phyloP scores from a whole-genome alignment of 345 rosid species.

The Aquilaria yunnanensis region DNA sequence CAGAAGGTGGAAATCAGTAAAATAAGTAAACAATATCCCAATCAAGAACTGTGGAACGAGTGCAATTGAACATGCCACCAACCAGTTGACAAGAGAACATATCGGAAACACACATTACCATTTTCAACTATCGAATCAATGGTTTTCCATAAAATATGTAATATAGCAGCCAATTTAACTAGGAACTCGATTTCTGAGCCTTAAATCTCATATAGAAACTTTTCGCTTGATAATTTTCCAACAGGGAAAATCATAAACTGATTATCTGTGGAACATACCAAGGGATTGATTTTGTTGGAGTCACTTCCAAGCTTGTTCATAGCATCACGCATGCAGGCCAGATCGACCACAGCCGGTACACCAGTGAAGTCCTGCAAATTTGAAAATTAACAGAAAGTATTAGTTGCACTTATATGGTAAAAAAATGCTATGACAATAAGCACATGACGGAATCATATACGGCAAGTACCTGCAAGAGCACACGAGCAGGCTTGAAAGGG shows the following conservation, averaged over 20 bases:
- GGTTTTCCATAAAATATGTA: background rate
- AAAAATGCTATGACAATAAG: background rate
- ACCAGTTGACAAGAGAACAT: background rate
- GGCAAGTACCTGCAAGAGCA: conserved; percentile 70
- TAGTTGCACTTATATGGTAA: background rate
- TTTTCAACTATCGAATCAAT: background rate
- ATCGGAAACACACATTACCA: background rate
- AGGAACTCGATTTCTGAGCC: background rate
- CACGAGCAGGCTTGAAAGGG: conserved; percentile 98
- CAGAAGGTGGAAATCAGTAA: background rate
- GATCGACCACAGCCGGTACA: conserved; percentile 99
- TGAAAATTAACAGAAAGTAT: conserved; percentile 9
- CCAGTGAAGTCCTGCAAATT: conserved; percentile 88
- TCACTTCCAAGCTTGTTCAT: conserved; percentile 91
- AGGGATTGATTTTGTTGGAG: conserved; percentile 82
- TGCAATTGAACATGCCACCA: no score
- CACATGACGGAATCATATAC: background rate
- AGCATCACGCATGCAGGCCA: conserved; percentile 99
- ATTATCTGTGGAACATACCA: conserved; percentile 31
- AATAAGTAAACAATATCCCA: background rate
- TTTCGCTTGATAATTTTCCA: no score
- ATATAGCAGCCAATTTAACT: background rate
- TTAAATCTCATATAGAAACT: background rate
- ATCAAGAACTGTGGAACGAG: background rate
- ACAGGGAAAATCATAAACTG: background rate